Percentiles rank a stretch among this genome's conserved stretches.
These are phyloP conservation scores for Fusarium keratoplasticum DNA, from an alignment of 2,329 filamentous ascomycete species.

Conservation along the genomic window DNA sequence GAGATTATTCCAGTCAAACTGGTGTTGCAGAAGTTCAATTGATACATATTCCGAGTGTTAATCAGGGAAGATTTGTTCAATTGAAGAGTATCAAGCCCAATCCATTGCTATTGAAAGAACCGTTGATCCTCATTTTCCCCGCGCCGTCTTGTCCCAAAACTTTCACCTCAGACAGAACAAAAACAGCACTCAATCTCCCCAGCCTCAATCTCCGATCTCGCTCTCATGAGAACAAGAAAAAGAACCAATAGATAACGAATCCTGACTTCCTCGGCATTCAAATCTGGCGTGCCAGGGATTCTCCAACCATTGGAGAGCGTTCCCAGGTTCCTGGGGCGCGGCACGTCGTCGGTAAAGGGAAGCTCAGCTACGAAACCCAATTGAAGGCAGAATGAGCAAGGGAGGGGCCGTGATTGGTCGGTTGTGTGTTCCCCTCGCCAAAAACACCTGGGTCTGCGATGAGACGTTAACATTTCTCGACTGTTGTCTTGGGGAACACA, in stretches of 20 bases:
- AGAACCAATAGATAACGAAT: not conserved
- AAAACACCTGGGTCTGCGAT: constrained; percentile 11
- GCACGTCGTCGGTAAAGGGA: constrained; percentile 14
- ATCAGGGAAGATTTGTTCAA: fast-evolving
- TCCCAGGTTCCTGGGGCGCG: constrained; percentile 4
- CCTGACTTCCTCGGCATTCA: constrained; percentile 5
- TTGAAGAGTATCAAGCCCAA: not conserved
- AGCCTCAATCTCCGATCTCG: not conserved
- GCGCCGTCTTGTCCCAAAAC: not conserved
- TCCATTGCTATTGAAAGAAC: not conserved
- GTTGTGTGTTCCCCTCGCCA: constrained; percentile 7
- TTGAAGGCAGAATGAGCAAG: constrained; percentile 9
- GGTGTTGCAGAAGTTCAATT: not conserved
- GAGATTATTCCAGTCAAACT: not conserved
- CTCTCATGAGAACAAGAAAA: not conserved
- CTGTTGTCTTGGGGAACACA: not conserved
- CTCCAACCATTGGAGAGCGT: constrained; percentile 7
- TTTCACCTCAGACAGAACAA: not conserved
- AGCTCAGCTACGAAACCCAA: constrained; percentile 6
- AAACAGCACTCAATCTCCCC: not conserved
- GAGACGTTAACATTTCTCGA: not conserved
- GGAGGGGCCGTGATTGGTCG: constrained; percentile 19
- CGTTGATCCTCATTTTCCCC: not conserved
- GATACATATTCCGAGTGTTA: not conserved
- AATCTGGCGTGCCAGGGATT: not conserved